Conservation (phyloP, 345 rosid species). For the Aegle marmelos region DNA sequence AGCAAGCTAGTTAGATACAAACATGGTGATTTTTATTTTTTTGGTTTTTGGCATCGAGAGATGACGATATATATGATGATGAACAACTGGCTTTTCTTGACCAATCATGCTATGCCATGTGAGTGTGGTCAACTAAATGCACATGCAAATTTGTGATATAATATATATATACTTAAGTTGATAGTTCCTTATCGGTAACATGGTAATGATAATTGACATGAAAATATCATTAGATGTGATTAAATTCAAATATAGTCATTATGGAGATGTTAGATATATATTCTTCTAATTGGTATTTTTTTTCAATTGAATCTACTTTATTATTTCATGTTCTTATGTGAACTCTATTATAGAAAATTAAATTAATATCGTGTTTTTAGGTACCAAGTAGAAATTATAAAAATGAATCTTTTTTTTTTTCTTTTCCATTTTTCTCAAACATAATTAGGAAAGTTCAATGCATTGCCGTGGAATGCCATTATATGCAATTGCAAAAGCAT, state of each 20-base stretch:
- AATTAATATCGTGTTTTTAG: background rate
- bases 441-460: background rate
- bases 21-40: background rate
- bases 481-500: background rate
- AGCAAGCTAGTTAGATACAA: background rate
- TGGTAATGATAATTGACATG: background rate
- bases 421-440: background rate
- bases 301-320: background rate
- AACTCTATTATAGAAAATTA: background rate
- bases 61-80: background rate
- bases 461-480: background rate
- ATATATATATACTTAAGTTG: background rate
- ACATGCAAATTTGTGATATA: background rate
- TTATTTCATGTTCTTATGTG: background rate
- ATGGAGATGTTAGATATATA: background rate
- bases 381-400: background rate
- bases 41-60: too few relatives aligned
- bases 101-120: slow-evolving; percentile 31
- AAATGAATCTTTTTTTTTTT: background rate
- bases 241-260: background rate
- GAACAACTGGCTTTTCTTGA: background rate
- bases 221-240: background rate
- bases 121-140: slow-evolving; percentile 1
- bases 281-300: background rate
- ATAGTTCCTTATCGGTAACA: background rate